Conservation (phyloP, 2,329 filamentous ascomycete species). For the Pyrenophora graminea region DNA sequence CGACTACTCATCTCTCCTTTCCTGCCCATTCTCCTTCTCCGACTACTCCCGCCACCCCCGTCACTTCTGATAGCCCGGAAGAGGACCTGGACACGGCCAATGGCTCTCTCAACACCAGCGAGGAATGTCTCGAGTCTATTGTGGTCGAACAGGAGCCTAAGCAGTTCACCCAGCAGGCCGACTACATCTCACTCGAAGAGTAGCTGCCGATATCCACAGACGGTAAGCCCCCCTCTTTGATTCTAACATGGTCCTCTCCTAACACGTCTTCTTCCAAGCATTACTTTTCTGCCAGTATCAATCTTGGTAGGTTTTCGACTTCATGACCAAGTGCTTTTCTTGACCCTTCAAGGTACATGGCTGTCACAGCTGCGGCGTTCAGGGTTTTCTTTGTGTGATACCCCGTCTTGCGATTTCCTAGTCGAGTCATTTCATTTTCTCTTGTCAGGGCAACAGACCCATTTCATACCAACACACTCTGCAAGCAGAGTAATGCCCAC, state of each 20-base stretch:
- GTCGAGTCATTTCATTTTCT: constrained; percentile 12
- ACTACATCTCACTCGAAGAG: constrained; percentile 36
- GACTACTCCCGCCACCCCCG: constrained; percentile 1
- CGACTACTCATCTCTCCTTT: constrained; percentile 19
- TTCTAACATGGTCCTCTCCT: constrained; percentile 11
- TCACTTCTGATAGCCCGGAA: constrained; percentile 8
- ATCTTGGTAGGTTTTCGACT: constrained; percentile 26
- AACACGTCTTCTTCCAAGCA: constrained; percentile 21
- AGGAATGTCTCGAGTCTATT: constrained; percentile 4
- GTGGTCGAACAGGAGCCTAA: constrained; percentile 12
- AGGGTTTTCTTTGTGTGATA: constrained; percentile 30
- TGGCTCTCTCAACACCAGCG: constrained; percentile 1
- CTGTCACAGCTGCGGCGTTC: constrained; percentile 18
- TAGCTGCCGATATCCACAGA: constrained; percentile 6
- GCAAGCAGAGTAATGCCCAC: neutral
- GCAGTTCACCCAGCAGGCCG: constrained; percentile 37
- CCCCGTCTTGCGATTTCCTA: constrained; percentile 24
- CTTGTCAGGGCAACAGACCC: neutral
- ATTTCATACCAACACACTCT: neutral
- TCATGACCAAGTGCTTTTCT: constrained; percentile 10
- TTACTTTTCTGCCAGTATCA: constrained; percentile 5
- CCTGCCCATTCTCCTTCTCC: constrained; percentile 10
- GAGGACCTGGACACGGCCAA: constrained; percentile 15
- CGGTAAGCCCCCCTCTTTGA: constrained; percentile 23
- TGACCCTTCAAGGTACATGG: constrained; percentile 15